Conservation (phyloP, 2,329 filamentous ascomycete species). For the Colletotrichum higginsianum region DNA sequence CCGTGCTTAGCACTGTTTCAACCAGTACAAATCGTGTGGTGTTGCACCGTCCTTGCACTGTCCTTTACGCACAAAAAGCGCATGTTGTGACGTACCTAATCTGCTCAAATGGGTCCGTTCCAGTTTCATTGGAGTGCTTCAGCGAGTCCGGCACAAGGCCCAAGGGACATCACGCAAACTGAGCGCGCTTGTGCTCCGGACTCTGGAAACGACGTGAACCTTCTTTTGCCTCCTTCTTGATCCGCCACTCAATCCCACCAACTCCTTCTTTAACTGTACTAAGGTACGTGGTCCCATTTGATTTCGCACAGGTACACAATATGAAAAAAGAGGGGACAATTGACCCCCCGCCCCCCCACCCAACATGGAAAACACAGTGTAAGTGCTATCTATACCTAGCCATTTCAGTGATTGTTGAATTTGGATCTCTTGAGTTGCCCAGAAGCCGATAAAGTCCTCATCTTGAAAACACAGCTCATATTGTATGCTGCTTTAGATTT, state of each 20-base stretch:
- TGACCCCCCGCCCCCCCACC: too few species aligned
- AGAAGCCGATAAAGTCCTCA: too few species aligned
- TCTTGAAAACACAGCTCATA: too few species aligned
- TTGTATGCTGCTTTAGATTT: too few species aligned
- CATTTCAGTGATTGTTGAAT: too few species aligned
- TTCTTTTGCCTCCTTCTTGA: conserved; percentile 12
- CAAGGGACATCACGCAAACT: conserved; percentile 13
- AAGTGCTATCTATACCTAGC: too few species aligned
- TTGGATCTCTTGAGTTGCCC: too few species aligned
- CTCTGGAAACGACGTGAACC: conserved; percentile 26
- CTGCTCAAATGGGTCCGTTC: conserved; percentile 37
- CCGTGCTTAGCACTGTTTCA: neutral
- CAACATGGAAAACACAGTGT: too few species aligned
- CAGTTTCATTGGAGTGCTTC: conserved; percentile 36
- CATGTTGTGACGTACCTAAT: conserved; percentile 39
- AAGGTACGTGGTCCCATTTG: too few species aligned
- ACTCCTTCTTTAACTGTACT: too few species aligned
- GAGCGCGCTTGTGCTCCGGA: conserved; percentile 24
- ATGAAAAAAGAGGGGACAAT: too few species aligned
- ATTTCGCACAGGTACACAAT: too few species aligned
- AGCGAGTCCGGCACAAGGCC: neutral
- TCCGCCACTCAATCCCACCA: neutral
- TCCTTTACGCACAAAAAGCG: conserved; percentile 14
- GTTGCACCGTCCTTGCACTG: neutral
- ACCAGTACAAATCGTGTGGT: neutral